phyloP scores from a whole-genome alignment of 1,139 yeast species.

The Diutina siamensis region DNA sequence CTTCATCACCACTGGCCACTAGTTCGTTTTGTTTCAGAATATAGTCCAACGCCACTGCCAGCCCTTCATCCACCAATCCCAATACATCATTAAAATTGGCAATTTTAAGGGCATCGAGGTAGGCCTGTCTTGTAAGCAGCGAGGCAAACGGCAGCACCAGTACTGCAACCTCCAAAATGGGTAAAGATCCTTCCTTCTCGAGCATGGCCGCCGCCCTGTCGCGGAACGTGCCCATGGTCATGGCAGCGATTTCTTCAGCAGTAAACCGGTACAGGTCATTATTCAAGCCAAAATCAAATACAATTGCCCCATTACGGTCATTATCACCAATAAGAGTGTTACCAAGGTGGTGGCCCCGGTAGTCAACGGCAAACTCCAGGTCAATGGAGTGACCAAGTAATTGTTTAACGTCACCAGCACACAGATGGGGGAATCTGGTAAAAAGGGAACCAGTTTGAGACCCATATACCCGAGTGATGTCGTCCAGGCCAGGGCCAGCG shows the following conservation, averaged over 20 bases:
- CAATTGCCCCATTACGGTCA: slow-evolving; percentile 37
- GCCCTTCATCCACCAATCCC: slow-evolving; percentile 76
- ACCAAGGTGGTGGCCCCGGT: slow-evolving; percentile 49
- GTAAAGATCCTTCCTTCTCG: slow-evolving; percentile 12
- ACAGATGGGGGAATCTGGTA: slow-evolving; percentile 62
- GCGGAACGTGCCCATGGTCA: slow-evolving; percentile 62
- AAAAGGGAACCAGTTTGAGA: slow-evolving; percentile 60
- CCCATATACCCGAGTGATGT: slow-evolving; percentile 68
- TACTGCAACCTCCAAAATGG: slow-evolving; percentile 44
- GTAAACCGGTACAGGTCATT: slow-evolving; percentile 32
- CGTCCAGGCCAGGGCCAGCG: slow-evolving; percentile 22
- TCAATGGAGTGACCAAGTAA: slow-evolving; percentile 56
- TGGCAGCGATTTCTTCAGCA: slow-evolving; percentile 72
- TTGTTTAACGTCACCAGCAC: slow-evolving; percentile 57
- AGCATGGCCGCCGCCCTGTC: slow-evolving; percentile 45
- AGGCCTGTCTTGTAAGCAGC: slow-evolving; percentile 56
- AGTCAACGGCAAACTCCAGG: slow-evolving; percentile 32
- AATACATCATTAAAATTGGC: slow-evolving; percentile 54
- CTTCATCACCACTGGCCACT: slow-evolving; percentile 21
- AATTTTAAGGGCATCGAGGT: slow-evolving; percentile 60
- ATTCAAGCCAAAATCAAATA: slow-evolving; percentile 39
- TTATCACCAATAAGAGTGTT: slow-evolving; percentile 32
- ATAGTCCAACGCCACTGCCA: slow-evolving; percentile 80
- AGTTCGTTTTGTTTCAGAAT: slow-evolving; percentile 39
- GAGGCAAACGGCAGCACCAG: slow-evolving; percentile 68